A percentile compares a stretch with the other conserved stretches of the same genome.
phyloP scores from a whole-genome alignment of 163 green algal species.

The Scenedesmus sp. region DNA sequence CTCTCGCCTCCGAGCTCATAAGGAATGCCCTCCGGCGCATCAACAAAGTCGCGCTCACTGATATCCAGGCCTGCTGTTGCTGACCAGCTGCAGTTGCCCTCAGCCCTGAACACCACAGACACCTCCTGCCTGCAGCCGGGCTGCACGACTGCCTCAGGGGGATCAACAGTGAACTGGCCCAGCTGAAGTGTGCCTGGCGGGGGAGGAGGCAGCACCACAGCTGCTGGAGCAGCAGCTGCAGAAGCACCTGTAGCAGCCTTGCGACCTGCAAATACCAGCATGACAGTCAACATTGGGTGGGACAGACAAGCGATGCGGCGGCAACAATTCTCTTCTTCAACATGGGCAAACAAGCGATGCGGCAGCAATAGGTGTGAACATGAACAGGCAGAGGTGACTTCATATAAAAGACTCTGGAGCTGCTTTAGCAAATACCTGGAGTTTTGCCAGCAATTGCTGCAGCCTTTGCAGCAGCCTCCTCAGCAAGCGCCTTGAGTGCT shows the following conservation, averaged over 20 bases:
- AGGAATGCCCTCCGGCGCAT: constrained; percentile 70
- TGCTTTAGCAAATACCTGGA: background rate
- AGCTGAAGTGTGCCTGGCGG: constrained; percentile 57
- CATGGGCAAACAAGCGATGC: too few species aligned
- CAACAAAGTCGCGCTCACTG: constrained; percentile 73
- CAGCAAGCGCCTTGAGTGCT: constrained; percentile 20
- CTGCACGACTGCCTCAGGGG: constrained; percentile 62
- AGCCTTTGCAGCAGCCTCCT: constrained; percentile 18
- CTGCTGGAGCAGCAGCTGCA: background rate
- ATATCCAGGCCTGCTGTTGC: constrained; percentile 78
- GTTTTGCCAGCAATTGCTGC: background rate
- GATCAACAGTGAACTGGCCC: constrained; percentile 75
- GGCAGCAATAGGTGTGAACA: background rate
- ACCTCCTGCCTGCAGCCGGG: constrained; percentile 68
- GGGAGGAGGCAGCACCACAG: constrained; percentile 1
- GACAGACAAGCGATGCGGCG: too few species aligned
- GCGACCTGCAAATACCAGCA: background rate
- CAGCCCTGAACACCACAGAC: constrained; percentile 76
- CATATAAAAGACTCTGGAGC: background rate
- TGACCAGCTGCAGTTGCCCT: constrained; percentile 59
- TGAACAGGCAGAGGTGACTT: background rate
- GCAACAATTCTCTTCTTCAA: too few species aligned
- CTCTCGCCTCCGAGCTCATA: constrained; percentile 83
- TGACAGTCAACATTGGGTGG: too few species aligned
- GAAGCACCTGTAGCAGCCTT: background rate